Conservation (phyloP, 1,284 basidiomycete species). For the Naganishia liquefaciens region DNA sequence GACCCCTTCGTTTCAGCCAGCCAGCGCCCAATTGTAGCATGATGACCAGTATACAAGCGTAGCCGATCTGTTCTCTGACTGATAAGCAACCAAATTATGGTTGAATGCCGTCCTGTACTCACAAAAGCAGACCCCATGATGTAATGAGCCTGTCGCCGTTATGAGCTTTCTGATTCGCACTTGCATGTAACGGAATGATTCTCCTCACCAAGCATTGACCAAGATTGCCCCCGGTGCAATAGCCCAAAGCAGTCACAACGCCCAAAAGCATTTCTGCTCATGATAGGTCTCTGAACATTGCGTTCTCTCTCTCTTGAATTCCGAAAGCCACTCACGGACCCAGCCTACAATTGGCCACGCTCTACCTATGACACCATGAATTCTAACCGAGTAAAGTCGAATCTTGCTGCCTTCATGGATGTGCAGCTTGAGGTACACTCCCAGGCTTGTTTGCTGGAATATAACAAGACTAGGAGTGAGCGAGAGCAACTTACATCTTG, state of each 20-base stretch:
- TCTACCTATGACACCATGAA: slow-evolving; percentile 82
- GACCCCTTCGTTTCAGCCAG: slow-evolving; percentile 65
- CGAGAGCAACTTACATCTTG: too few species aligned
- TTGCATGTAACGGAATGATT: background rate
- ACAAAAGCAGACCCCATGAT: slow-evolving; percentile 79
- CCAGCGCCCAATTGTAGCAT: slow-evolving; percentile 77
- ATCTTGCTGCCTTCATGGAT: slow-evolving; percentile 71
- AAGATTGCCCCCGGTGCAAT: slow-evolving; percentile 70
- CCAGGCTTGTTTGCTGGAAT: slow-evolving; percentile 66
- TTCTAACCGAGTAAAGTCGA: slow-evolving; percentile 69
- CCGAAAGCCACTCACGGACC: slow-evolving; percentile 74
- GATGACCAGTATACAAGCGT: slow-evolving; percentile 80
- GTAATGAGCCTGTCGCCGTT: slow-evolving; percentile 64
- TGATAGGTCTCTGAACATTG: slow-evolving; percentile 50
- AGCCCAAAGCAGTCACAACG: slow-evolving; percentile 53
- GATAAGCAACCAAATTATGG: slow-evolving; percentile 24
- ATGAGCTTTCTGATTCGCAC: background rate
- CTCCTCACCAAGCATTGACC: slow-evolving; percentile 68
- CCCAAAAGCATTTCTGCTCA: slow-evolving; percentile 54
- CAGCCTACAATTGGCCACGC: slow-evolving; percentile 83
- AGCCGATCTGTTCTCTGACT: slow-evolving; percentile 62
- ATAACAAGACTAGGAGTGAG: background rate
- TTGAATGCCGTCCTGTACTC: background rate
- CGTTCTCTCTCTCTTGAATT: background rate
- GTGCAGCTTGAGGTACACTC: slow-evolving; percentile 90